These are phyloP conservation scores for Eutypella sp. DNA, from an alignment of 2,329 filamentous ascomycete species.

Conservation along the genomic window DNA sequence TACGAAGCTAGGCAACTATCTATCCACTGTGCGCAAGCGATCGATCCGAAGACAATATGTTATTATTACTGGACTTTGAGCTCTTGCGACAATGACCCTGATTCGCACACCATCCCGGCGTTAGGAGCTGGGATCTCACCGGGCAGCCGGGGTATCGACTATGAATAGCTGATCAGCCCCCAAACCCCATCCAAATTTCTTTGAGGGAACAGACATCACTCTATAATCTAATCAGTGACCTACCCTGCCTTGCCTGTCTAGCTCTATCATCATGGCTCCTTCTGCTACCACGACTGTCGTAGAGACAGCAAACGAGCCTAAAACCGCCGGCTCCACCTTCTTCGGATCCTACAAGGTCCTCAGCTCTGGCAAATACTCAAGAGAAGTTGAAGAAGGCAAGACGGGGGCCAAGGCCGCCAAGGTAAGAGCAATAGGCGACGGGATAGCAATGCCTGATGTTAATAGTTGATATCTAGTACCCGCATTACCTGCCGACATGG, in stretches of 20 bases:
- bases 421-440: constrained; percentile 5
- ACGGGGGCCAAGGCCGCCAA: constrained; percentile 22
- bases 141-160: no score
- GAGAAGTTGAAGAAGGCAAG: constrained; percentile 25
- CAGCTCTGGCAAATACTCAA: constrained; percentile 16
- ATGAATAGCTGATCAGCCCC: not conserved
- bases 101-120: not conserved
- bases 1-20: not conserved
- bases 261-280: constrained; percentile 22
- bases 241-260: no score
- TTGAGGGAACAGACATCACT: not conserved
- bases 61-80: not conserved
- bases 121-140: no score
- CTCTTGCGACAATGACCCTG: not conserved
- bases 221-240: constrained; percentile 2
- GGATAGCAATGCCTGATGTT: not conserved
- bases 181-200: not conserved
- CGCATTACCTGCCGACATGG: constrained; percentile 71
- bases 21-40: not conserved
- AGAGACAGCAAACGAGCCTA: constrained; percentile 16
- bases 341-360: constrained; percentile 26
- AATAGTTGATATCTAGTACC: constrained; percentile 44
- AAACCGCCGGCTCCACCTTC: constrained; percentile 11
- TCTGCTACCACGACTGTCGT: constrained; percentile 24
- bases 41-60: not conserved